Evolutionary conservation across 495 filamentous ascomycete species (phyloP), one percentile per base, ranked within the genome.

Genomic region (Talaromyces trachyspermus): DNA sequence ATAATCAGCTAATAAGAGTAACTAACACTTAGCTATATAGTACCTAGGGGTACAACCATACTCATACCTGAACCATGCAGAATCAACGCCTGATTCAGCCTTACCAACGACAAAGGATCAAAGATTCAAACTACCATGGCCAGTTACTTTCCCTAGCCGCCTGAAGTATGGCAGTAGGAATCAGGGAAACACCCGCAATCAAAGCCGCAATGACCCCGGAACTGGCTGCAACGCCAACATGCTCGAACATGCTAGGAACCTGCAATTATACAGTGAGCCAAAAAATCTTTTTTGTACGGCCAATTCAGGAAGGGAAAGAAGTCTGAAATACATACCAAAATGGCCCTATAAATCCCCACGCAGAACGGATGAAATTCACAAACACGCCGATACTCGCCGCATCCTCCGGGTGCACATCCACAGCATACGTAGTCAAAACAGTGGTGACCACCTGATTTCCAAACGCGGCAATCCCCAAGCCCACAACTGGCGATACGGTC

Each of bases 391-490:
- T 67, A 52, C 69, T 71, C 0, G 64, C 69, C 2, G 74, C 61
- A 27, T 77, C 70, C 19, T 70, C 59, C 0, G 55, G 70, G 43
- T 77, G 68, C 44, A 70, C 74, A 53, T 78, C 72, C 9, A 78
- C 60, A 25, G 72, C 63, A 54, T 77, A 77, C 3, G 75, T 80
- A 44, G 77, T 66, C 39, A 77, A 50, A 0, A 78, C 64, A 1
- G 75, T 78, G 6, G 76, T 78, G 18, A 80, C 67, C 14, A 80
- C 55, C 57, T 80, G 76, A 46, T 77, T 80, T 1, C 75, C 75
- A 5, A 59, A 68, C 11, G 63, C 70, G 2, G 66, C 68, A 40
- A 80, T 71, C 4, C 60, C 74, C 14, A 62, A 65, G 10, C 76
- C 76, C 17, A 79, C 54, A 11, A 77, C 60, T 1, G 75, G 75